Base-by-base conservation (phyloP, 2,329 filamentous ascomycete genomes). In the Fusarium oligoseptatum region DNA sequence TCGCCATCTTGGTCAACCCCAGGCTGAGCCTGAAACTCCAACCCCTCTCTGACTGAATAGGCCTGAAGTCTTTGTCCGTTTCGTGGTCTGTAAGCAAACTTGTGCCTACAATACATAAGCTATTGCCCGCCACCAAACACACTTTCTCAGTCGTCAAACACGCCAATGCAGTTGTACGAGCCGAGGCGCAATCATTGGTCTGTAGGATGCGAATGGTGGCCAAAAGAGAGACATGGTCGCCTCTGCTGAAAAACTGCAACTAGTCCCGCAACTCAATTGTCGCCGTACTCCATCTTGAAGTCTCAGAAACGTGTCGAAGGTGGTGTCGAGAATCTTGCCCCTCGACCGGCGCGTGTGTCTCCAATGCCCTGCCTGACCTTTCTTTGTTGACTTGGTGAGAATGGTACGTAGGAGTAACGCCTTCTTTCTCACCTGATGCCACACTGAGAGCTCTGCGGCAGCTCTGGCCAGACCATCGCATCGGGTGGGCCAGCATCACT, bases 11-110 rank as follows among this genome's bases (percentile, higher is more conserved):
- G 34, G 62, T 12, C 36, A 43, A 48, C 72, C 72, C 70, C 68
- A 75, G 67, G 48, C 17, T 60, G 15, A 15, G 45, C n/a, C 66
- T 74, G 68, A 74, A 74, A 74, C 72, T 61, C 68, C 65, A 62
- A 43, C 57, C 61, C 64, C 64, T 60, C 68, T 57, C 20, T 32
- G 48, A 15, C 11, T 39, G 58, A 39, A 45, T 17, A 41, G 22
- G n/a, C 20, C 20, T 45, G 50, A 58, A 27, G 34, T 64, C 34
- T 64, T 56, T 41, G 32, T 24, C 32, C 45, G 20, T 64, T 64
- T 34, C 12, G 41, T 45, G 27, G 48, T 12, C 27, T 34, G 32
- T 39, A 11, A 50, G 41, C 50, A 43, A 48, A 48, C 29, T n/a
- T 12, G 24, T 36, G 36, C 48, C 20, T 41, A 52, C 48, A 57